Evolutionary conservation across 2,329 filamentous ascomycete species (phyloP).

Genomic region (Tolypocladium ovalisporum): DNA sequence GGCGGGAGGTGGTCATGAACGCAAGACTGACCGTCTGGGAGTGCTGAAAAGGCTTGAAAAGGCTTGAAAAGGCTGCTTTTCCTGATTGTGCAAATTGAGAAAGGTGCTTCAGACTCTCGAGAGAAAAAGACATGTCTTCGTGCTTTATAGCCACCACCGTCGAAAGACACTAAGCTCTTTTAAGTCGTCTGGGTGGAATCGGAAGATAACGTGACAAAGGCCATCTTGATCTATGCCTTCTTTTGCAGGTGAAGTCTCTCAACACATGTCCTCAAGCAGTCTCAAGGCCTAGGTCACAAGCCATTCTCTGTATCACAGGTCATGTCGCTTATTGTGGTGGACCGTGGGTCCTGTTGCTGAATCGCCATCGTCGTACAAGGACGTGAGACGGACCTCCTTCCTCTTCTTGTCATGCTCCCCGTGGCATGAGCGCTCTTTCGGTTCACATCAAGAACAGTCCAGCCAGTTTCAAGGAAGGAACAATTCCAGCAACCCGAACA

Average conservation of each 20-base stretch:
- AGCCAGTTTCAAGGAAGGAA: neutral
- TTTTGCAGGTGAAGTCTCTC: neutral
- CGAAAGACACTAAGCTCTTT: too few relatives aligned
- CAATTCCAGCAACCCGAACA: too few relatives aligned
- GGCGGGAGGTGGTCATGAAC: neutral
- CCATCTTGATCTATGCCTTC: neutral
- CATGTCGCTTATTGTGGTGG: neutral
- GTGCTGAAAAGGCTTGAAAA: neutral
- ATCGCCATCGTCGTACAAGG: neutral
- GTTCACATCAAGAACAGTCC: neutral
- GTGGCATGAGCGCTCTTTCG: neutral
- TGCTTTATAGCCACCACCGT: neutral
- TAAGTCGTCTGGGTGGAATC: neutral
- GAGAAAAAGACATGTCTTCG: neutral
- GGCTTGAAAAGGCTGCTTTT: neutral
- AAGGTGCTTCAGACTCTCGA: neutral
- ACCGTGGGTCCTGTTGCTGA: neutral
- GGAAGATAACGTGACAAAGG: too few relatives aligned
- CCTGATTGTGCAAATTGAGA: too few relatives aligned
- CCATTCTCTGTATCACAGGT: neutral
- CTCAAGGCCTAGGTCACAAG: neutral
- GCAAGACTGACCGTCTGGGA: too few relatives aligned
- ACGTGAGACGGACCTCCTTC: neutral
- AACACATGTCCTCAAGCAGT: neutral
- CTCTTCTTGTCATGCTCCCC: neutral